These are phyloP conservation scores for Podospora pseudopauciseta DNA, from an alignment of 495 filamentous ascomycete species.

Conservation along the genomic window DNA sequence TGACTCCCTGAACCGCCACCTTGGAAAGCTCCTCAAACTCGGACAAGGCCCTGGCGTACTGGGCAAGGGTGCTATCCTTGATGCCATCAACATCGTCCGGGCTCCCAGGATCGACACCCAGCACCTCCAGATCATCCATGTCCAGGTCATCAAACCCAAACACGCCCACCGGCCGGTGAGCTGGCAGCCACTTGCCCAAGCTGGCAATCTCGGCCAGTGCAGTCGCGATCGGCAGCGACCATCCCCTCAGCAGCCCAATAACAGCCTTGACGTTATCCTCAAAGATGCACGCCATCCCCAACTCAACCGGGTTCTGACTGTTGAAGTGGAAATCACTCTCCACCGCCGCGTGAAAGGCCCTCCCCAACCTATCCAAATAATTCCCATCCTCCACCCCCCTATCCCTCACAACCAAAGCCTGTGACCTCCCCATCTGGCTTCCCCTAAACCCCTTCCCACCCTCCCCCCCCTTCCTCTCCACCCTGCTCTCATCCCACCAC, in stretches of 20 bases:
- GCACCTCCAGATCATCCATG: slow-evolving; percentile 53
- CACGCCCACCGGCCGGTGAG: slow-evolving; percentile 36
- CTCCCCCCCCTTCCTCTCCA: slow-evolving; percentile 29
- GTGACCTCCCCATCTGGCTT: slow-evolving; percentile 38
- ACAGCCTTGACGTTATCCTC: slow-evolving; percentile 72
- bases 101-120: slow-evolving; percentile 45
- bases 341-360: slow-evolving; percentile 45
- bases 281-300: slow-evolving; percentile 73
- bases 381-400: slow-evolving; percentile 31
- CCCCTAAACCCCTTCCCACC: slow-evolving; percentile 34
- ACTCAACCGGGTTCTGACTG: slow-evolving; percentile 65
- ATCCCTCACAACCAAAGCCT: slow-evolving; percentile 35
- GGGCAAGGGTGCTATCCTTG: slow-evolving; percentile 68
- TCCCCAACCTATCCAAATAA: slow-evolving; percentile 48
- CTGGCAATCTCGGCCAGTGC: slow-evolving; percentile 76
- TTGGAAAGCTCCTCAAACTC: slow-evolving; percentile 39
- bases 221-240: slow-evolving; percentile 72
- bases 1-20: slow-evolving; percentile 32
- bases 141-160: slow-evolving; percentile 43
- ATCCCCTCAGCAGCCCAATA: slow-evolving; percentile 66
- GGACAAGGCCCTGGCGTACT: slow-evolving; percentile 62
- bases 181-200: slow-evolving; percentile 69
- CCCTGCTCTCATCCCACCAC: slow-evolving; percentile 76
- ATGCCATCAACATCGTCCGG: slow-evolving; percentile 49
- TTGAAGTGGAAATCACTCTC: slow-evolving; percentile 62